These are phyloP conservation scores for Gracilaria caudata DNA, from an alignment of 23 red algal genomes.

Conservation along the genomic window DNA sequence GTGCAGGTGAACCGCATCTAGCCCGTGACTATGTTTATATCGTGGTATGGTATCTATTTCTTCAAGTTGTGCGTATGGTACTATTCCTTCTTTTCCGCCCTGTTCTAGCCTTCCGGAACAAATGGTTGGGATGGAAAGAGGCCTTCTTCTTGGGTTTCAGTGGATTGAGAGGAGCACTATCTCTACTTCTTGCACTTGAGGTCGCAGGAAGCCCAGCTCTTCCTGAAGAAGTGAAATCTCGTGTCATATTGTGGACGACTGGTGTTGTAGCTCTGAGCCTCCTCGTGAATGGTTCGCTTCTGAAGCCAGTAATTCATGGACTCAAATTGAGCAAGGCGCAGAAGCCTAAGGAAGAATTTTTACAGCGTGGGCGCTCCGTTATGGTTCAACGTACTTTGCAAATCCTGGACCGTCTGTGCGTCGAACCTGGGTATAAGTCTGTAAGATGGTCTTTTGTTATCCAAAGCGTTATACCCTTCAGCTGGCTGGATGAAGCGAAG, in stretches of 20 bases:
- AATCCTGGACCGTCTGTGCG: slow-evolving; percentile 56
- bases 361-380: slow-evolving; percentile 47
- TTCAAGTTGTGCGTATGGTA: slow-evolving; percentile 79
- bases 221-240: slow-evolving; percentile 58
- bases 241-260: slow-evolving; percentile 91
- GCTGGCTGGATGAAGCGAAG: slow-evolving; percentile 37
- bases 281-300: slow-evolving; percentile 77
- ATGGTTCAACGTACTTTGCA: slow-evolving; percentile 59
- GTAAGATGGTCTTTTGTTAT: slow-evolving; percentile 70
- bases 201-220: slow-evolving; percentile 68
- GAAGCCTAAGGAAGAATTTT: slow-evolving; percentile 63
- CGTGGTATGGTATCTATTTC: slow-evolving; percentile 71
- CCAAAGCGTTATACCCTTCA: slow-evolving; percentile 42
- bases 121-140: slow-evolving; percentile 76
- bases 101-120: slow-evolving; percentile 49
- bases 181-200: slow-evolving; percentile 83
- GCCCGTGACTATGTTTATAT: slow-evolving; percentile 70
- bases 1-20: slow-evolving; percentile 70
- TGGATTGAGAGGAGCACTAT: slow-evolving; percentile 83
- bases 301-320: slow-evolving; percentile 66
- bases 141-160: slow-evolving; percentile 64
- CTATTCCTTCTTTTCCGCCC: slow-evolving; percentile 85
- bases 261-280: slow-evolving; percentile 80
- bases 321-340: slow-evolving; percentile 60
- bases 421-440: slow-evolving; percentile 57